Percentiles rank a stretch among this genome's conserved stretches.
These are phyloP conservation scores for Crithidia mellificae DNA, from an alignment of 208 protist genomes.

Conservation along the genomic window DNA sequence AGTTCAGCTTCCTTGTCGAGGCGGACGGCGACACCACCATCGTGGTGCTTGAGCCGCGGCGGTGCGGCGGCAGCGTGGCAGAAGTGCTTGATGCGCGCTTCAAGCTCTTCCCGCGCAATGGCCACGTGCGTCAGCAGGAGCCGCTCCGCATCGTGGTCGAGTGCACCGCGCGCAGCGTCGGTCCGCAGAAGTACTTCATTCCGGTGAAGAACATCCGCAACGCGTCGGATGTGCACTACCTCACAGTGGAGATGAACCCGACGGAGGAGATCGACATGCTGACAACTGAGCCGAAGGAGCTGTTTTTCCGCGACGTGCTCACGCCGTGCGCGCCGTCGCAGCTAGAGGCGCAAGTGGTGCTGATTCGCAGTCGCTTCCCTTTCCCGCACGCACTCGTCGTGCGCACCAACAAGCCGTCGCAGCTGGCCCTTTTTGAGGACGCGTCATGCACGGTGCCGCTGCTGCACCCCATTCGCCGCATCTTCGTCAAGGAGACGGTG, in stretches of 20 bases:
- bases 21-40: conserved; percentile 55
- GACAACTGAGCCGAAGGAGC: conserved; percentile 58
- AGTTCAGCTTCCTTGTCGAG: conserved; percentile 73
- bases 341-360: conserved; percentile 65
- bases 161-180: conserved; percentile 72
- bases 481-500: conserved; percentile 65
- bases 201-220: conserved; percentile 82
- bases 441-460: conserved; percentile 66
- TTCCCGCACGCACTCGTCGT: conserved; percentile 70
- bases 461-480: conserved; percentile 51
- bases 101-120: conserved; percentile 79
- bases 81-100: conserved; percentile 72
- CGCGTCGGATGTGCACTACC: conserved; percentile 61
- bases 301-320: conserved; percentile 69
- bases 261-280: conserved; percentile 66
- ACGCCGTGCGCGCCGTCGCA: conserved; percentile 58
- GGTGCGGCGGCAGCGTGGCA: conserved; percentile 43
- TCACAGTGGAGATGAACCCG: conserved; percentile 79
- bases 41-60: conserved; percentile 76
- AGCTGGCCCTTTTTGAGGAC: conserved; percentile 79
- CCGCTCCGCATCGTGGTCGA: conserved; percentile 72
- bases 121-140: conserved; percentile 43
- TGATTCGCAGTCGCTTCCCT: conserved; percentile 63
- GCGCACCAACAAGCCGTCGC: conserved; percentile 74
- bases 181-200: conserved; percentile 84